phyloP scores from a whole-genome alignment of 208 protist genomes.

The Lotmaria passim region DNA sequence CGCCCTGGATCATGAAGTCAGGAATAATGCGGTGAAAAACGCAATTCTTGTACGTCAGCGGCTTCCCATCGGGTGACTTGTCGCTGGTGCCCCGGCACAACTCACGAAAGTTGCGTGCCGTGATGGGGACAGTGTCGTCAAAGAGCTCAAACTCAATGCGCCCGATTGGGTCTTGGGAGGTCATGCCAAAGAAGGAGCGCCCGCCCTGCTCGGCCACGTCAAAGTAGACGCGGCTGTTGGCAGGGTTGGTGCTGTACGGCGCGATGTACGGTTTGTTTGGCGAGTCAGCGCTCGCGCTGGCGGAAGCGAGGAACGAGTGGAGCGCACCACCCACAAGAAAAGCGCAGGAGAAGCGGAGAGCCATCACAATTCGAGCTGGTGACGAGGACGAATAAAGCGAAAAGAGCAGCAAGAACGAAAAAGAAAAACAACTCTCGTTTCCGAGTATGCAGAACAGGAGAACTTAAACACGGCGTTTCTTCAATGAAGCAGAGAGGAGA shows the following conservation, averaged over 20 bases:
- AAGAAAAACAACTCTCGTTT: background rate
- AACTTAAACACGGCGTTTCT: too few relatives aligned
- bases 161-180: slow-evolving; percentile 63
- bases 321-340: slow-evolving; percentile 46
- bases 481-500: background rate
- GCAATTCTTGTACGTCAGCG: slow-evolving; percentile 91
- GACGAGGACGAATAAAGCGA: background rate
- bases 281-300: slow-evolving; percentile 24
- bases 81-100: slow-evolving; percentile 70
- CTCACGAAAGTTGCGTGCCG: slow-evolving; percentile 89
- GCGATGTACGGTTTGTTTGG: slow-evolving; percentile 47
- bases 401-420: background rate
- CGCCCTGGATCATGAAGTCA: slow-evolving; percentile 96
- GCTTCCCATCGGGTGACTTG: slow-evolving; percentile 79
- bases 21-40: slow-evolving; percentile 96
- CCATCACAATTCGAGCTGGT: slow-evolving; percentile 26
- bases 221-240: slow-evolving; percentile 87
- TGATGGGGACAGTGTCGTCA: slow-evolving; percentile 93
- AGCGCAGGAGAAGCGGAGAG: slow-evolving; percentile 53
- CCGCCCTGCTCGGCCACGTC: slow-evolving; percentile 60
- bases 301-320: slow-evolving; percentile 28
- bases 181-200: slow-evolving; percentile 57
- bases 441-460: too few relatives aligned
- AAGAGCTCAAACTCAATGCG: slow-evolving; percentile 95
- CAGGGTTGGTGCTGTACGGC: slow-evolving; percentile 64